Evolutionary conservation across 169 alveolate species (phyloP), one percentile per base, ranked within the genome.

Genomic region (Cystoisospora suis): DNA sequence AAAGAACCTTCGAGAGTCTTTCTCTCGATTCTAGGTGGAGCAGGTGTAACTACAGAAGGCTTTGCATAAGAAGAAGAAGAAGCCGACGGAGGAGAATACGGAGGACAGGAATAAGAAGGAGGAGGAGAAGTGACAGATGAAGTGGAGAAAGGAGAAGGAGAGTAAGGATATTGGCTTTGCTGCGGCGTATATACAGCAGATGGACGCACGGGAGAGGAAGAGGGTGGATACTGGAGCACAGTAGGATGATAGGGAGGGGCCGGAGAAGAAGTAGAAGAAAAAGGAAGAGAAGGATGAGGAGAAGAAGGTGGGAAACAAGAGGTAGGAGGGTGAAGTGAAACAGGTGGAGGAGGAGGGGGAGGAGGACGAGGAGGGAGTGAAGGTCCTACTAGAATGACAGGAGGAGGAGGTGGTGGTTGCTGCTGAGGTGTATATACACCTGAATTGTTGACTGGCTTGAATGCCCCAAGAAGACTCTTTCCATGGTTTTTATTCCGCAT

Each of bases 381-480:
- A 7, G 29, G 15, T 27, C 23, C 29, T 34, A 58, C 40, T 34
- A 36, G 72, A 29, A 36, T 34, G 5, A 2, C 72, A 27, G 72
- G 72, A 58, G 72, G 72, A 3, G 72, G 72, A 58, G 72, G 72
- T 34, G 72, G n/a, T n/a, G n/a, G n/a, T n/a, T n/a, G n/a, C n/a
- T n/a, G n/a, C n/a, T n/a, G n/a, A n/a, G n/a, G 72, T 58, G 72
- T 58, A 58, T 34, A 9, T 58, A 9, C 72, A 58, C n/a, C 72
- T 9, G 72, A 36, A 29, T 2, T 29, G 29, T n/a, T n/a, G n/a
- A n/a, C n/a, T n/a, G n/a, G n/a, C n/a, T n/a, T n/a, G n/a, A n/a
- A n/a, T n/a, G n/a, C n/a, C n/a, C n/a, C n/a, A n/a, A n/a, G n/a
- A n/a, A n/a, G n/a, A n/a, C n/a, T n/a, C n/a, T n/a, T n/a, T n/a